phyloP scores from a whole-genome alignment of 768 basidiomycete species.

The Pleurotus djamor region DNA sequence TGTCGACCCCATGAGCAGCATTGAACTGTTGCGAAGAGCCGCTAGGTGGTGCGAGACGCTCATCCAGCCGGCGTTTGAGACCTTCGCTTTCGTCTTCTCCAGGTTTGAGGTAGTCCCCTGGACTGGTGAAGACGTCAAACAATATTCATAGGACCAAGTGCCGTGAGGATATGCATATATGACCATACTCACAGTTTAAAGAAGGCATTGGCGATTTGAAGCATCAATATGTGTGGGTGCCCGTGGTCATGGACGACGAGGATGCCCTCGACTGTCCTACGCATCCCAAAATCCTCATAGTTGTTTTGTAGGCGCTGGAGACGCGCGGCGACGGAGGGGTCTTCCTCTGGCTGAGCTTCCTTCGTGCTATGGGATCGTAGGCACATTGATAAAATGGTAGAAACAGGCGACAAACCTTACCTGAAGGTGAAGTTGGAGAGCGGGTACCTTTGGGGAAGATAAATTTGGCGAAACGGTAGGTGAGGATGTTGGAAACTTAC shows the following conservation, averaged over 20 bases:
- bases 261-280: constrained; percentile 89
- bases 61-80: constrained; percentile 84
- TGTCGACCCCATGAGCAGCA: constrained; percentile 71
- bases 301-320: constrained; percentile 93
- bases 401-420: constrained; percentile 26
- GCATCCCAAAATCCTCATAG: constrained; percentile 97
- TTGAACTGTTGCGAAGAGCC: constrained; percentile 70
- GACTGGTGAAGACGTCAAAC: constrained; percentile 41
- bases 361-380: constrained; percentile 62
- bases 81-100: constrained; percentile 93
- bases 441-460: constrained; percentile 51
- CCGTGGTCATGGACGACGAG: constrained; percentile 95
- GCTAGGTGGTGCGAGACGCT: constrained; percentile 79
- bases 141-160: background rate
- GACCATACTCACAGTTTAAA: constrained; percentile 85
- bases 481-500: constrained; percentile 22
- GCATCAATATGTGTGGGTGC: constrained; percentile 95
- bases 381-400: background rate
- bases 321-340: constrained; percentile 92
- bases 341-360: constrained; percentile 96
- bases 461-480: background rate
- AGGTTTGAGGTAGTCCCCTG: constrained; percentile 98
- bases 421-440: constrained; percentile 93
- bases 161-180: background rate
- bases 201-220: constrained; percentile 98